These are phyloP conservation scores for Hypomontagnella submonticulosa DNA, from an alignment of 495 filamentous ascomycete species.

Conservation along the genomic window DNA sequence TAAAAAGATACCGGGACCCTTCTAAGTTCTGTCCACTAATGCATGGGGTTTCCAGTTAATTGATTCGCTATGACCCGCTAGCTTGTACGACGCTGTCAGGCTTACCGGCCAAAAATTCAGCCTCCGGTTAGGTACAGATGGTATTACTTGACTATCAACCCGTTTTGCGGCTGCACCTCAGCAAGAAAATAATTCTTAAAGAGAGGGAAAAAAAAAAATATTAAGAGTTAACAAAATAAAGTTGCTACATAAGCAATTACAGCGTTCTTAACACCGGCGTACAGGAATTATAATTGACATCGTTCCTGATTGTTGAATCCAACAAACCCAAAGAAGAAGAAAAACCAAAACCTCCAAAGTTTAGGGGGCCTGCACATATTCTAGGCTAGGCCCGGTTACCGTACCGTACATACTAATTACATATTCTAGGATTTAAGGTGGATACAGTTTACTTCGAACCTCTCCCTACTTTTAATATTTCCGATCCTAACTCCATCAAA, in stretches of 20 bases:
- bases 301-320: conserved; percentile 14
- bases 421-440: conserved; percentile 14
- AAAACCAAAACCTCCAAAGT: conserved; percentile 29
- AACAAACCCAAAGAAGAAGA: background rate
- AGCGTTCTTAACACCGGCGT: conserved; percentile 22
- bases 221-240: conserved; percentile 14
- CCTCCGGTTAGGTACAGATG: conserved; percentile 43
- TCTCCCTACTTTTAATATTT: conserved; percentile 33
- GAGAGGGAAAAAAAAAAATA: conserved; percentile 10
- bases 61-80: conserved; percentile 37
- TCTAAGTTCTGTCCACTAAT: conserved; percentile 33
- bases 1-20: conserved; percentile 32
- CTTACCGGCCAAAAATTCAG: conserved; percentile 43
- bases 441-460: conserved; percentile 17
- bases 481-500: conserved; percentile 25
- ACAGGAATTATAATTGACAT: conserved; percentile 14
- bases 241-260: conserved; percentile 14
- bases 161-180: conserved; percentile 12
- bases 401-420: too few species aligned
- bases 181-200: conserved; percentile 9
- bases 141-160: conserved; percentile 20
- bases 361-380: conserved; percentile 27
- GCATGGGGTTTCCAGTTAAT: conserved; percentile 33
- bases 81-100: conserved; percentile 34
- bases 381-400: background rate